Evolutionary conservation across 2,329 filamentous ascomycete species (phyloP).

Genomic region (Chaetomiaceae sp.): DNA sequence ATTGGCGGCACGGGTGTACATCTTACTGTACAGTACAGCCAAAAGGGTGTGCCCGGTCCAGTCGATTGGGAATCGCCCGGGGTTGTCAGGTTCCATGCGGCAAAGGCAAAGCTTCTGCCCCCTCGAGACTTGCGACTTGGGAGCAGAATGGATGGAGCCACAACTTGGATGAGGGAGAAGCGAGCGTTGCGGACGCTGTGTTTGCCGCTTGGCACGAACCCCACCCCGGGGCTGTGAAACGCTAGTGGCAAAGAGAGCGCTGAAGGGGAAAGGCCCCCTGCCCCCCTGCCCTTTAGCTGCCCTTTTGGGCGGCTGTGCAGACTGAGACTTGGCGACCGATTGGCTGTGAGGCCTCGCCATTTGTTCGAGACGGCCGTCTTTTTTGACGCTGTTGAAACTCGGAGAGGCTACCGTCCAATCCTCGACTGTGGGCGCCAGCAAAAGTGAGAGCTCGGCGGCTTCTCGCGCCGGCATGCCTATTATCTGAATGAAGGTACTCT

Average conservation of each 20-base stretch:
- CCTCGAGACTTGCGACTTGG: too few species aligned
- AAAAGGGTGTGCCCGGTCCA: background rate
- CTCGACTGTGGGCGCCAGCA: too few species aligned
- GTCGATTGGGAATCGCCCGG: background rate
- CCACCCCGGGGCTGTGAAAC: conserved; percentile 22
- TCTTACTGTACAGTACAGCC: too few species aligned
- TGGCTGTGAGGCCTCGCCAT: conserved; percentile 10
- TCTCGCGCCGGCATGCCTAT: too few species aligned
- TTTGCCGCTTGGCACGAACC: conserved; percentile 3
- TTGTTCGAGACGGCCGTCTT: conserved; percentile 4
- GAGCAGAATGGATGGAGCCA: too few species aligned
- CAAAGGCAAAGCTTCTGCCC: too few species aligned
- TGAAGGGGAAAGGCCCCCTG: conserved; percentile 6
- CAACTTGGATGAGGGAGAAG: background rate
- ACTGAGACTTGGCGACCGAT: conserved; percentile 7
- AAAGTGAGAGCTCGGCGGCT: too few species aligned
- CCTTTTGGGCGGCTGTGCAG: conserved; percentile 10
- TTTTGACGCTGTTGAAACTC: conserved; percentile 12
- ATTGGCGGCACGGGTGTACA: conserved; percentile 1
- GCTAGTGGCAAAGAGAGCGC: conserved; percentile 18
- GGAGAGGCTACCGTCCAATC: background rate
- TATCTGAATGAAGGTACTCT: too few species aligned
- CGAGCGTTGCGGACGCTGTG: too few species aligned
- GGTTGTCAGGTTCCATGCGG: too few species aligned
- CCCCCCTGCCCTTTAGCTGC: too few species aligned